phyloP scores from a whole-genome alignment of 345 rosid species.

The Gossypium bickii region DNA sequence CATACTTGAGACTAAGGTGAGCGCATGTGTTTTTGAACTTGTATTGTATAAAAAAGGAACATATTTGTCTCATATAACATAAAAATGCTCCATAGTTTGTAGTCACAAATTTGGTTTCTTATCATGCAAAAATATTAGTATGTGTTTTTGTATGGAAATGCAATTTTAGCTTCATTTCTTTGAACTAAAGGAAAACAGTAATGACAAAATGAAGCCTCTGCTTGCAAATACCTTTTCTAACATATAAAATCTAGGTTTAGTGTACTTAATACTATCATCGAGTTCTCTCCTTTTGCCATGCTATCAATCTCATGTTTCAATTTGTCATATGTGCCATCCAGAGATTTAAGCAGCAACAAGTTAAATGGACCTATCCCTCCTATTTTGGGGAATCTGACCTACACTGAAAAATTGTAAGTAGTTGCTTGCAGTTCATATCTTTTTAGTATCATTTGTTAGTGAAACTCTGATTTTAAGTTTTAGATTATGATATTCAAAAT shows the following conservation, averaged over 20 bases:
- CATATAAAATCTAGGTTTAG: neutral
- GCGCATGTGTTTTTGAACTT: too few species aligned
- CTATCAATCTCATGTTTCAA: neutral
- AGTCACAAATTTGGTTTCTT: neutral
- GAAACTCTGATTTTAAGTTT: neutral
- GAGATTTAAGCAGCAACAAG: constrained; percentile 86
- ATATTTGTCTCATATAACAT: neutral
- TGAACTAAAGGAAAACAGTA: neutral
- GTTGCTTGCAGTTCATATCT: constrained; percentile 1
- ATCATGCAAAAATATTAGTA: neutral
- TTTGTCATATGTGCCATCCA: constrained; percentile 23
- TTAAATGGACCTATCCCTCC: constrained; percentile 87
- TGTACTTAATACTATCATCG: neutral
- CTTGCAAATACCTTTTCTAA: neutral
- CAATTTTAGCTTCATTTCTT: neutral
- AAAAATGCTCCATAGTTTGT: neutral
- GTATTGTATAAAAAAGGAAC: neutral
- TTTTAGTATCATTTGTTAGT: neutral
- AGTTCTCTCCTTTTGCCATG: neutral
- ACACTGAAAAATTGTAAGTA: constrained; percentile 87
- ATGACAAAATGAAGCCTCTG: neutral
- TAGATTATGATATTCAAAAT: neutral
- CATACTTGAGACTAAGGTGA: too few species aligned
- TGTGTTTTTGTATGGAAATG: neutral
- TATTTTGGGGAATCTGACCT: constrained; percentile 80